phyloP scores from a whole-genome alignment of 495 filamentous ascomycete genomes.

The Bryoglossum gracile region DNA sequence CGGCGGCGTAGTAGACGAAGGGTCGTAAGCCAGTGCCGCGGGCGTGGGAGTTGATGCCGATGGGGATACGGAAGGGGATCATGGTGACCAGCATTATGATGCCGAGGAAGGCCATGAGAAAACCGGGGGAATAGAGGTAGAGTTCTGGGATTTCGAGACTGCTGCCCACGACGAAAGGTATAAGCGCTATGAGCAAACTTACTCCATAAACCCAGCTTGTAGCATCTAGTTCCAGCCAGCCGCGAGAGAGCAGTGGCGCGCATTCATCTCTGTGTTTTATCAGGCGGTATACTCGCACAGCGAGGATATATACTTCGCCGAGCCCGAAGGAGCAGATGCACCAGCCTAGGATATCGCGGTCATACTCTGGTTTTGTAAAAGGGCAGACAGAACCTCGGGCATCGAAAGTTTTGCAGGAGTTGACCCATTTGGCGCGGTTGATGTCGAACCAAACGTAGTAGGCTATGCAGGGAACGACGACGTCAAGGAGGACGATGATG shows the following conservation, averaged over 20 bases:
- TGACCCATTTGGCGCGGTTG: constrained; percentile 5
- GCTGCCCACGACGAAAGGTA: constrained; percentile 13
- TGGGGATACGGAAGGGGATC: constrained; percentile 14
- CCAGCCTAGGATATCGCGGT: constrained; percentile 10
- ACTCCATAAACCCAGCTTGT: constrained; percentile 16
- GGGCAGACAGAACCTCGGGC: constrained; percentile 1
- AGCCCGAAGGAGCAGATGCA: constrained; percentile 13
- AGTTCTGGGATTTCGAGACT: constrained; percentile 5
- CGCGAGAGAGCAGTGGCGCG: constrained; percentile 10
- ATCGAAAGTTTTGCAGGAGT: not conserved
- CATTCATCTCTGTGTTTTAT: constrained; percentile 5
- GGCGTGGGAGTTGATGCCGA: constrained; percentile 15
- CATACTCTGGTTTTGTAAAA: constrained; percentile 3
- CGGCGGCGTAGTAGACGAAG: constrained; percentile 17
- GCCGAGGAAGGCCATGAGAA: constrained; percentile 17
- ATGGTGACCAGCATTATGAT: constrained; percentile 14
- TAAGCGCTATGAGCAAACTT: constrained; percentile 11
- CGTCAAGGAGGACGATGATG: constrained; percentile 16
- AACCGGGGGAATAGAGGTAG: constrained; percentile 13
- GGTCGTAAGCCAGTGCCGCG: constrained; percentile 11
- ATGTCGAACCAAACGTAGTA: constrained; percentile 16
- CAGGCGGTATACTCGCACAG: constrained; percentile 10
- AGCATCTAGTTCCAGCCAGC: constrained; percentile 11
- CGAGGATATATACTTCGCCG: constrained; percentile 14
- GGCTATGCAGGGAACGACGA: constrained; percentile 16